Conservation (phyloP, 1,284 basidiomycete species). For the Microbotryum silenes-acaulis region DNA sequence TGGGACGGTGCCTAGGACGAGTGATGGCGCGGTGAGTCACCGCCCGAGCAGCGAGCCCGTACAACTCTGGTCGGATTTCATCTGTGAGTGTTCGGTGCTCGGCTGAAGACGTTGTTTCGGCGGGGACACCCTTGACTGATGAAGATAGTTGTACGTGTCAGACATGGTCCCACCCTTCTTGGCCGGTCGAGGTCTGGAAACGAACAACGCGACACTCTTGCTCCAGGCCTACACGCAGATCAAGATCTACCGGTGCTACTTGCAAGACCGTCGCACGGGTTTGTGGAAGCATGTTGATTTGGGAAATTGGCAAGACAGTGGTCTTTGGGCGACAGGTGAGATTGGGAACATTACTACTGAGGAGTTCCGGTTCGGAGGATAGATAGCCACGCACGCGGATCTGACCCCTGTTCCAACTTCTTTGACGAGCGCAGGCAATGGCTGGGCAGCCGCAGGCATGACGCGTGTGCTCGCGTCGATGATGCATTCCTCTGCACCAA, state of each 20-base stretch:
- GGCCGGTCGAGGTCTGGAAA: conserved; percentile 72
- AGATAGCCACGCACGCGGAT: too few species aligned
- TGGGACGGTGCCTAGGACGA: conserved; percentile 52
- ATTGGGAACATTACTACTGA: too few species aligned
- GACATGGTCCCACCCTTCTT: conserved; percentile 84
- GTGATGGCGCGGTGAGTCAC: conserved; percentile 42
- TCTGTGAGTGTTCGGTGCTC: conserved; percentile 1
- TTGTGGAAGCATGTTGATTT: conserved; percentile 63
- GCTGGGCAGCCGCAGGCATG: conserved; percentile 78
- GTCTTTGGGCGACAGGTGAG: conserved; percentile 59
- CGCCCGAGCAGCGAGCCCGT: conserved; percentile 31
- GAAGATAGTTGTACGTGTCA: conserved; percentile 50
- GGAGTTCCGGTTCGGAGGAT: too few species aligned
- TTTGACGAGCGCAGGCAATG: conserved; percentile 54
- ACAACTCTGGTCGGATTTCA: conserved; percentile 36
- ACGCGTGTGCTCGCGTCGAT: conserved; percentile 71
- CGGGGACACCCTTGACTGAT: conserved; percentile 45
- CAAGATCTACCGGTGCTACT: conserved; percentile 57
- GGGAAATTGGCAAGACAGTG: conserved; percentile 45
- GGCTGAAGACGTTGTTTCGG: conserved; percentile 7
- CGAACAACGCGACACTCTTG: conserved; percentile 59
- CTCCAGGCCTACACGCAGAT: conserved; percentile 68
- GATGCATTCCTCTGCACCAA: conserved; percentile 51
- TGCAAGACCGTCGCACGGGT: conserved; percentile 40
- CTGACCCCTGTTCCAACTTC: neutral